Conservation (phyloP, 2,329 filamentous ascomycete genomes). For the Penicillium concentricum region DNA sequence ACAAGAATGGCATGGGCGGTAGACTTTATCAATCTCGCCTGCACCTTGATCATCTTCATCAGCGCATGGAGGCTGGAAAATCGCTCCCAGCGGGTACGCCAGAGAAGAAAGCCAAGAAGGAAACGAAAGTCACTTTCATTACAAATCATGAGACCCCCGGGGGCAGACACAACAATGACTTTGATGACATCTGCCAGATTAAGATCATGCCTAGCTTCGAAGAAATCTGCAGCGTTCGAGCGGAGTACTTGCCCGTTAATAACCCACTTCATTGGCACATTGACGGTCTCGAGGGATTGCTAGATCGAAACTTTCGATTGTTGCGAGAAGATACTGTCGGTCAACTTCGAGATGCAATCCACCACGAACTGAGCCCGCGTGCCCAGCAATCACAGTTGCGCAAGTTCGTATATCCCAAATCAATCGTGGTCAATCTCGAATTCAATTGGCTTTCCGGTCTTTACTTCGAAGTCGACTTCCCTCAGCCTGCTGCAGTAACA, state of each 20-base stretch:
- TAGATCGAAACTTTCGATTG: conserved; percentile 41
- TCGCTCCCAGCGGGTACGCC: conserved; percentile 6
- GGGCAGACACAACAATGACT: conserved; percentile 40
- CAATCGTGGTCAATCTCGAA: conserved; percentile 6
- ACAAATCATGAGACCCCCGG: conserved; percentile 22
- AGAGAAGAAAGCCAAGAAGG: background rate
- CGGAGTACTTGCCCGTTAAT: conserved; percentile 36
- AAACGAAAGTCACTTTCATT: conserved; percentile 9
- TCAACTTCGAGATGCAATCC: conserved; percentile 33
- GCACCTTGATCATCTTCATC: conserved; percentile 19
- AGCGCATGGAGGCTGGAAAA: conserved; percentile 24
- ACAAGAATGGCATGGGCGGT: background rate
- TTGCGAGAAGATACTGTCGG: conserved; percentile 38
- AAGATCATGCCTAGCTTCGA: conserved; percentile 37
- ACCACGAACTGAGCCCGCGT: conserved; percentile 7
- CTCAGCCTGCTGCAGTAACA: conserved; percentile 22
- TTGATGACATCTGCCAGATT: conserved; percentile 33
- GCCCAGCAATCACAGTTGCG: conserved; percentile 9
- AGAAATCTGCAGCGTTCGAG: conserved; percentile 31
- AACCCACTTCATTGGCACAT: conserved; percentile 31
- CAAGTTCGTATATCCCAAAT: conserved; percentile 12
- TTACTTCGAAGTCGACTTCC: conserved; percentile 24
- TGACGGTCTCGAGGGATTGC: conserved; percentile 25
- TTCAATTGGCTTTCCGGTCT: conserved; percentile 21
- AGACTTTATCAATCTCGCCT: conserved; percentile 14